A percentile compares a stretch with the other conserved stretches of the same genome.
Conservation (phyloP, 768 basidiomycete genomes). For the Tylopilus subfusipes region DNA sequence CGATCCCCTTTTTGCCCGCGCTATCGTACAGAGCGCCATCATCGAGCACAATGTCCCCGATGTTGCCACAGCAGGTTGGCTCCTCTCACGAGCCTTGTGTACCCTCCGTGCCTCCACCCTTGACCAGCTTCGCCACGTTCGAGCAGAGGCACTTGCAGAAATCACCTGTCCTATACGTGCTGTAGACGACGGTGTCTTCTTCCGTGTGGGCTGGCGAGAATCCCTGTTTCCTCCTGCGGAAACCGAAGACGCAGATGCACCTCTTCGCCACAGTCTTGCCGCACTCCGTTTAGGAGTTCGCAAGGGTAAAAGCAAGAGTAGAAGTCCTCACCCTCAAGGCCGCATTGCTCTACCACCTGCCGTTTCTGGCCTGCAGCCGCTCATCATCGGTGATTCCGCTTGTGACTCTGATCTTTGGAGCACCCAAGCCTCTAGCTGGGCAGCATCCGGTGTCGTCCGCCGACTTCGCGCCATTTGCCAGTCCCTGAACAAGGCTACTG, state of each 20-base stretch:
- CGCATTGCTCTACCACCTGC: constrained; percentile 8
- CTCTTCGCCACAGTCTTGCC: constrained; percentile 13
- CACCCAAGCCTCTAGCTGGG: constrained; percentile 58
- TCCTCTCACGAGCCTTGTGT: constrained; percentile 61
- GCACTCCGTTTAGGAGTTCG: constrained; percentile 25
- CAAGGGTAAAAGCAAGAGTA: constrained; percentile 24
- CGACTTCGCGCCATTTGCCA: constrained; percentile 74
- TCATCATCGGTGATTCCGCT: constrained; percentile 73
- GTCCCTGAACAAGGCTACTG: constrained; percentile 57
- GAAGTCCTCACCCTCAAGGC: constrained; percentile 27
- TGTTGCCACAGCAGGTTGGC: constrained; percentile 58
- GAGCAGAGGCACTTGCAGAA: constrained; percentile 54
- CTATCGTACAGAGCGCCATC: constrained; percentile 71
- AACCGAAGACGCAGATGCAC: constrained; percentile 17
- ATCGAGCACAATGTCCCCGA: constrained; percentile 61
- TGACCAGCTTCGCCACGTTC: constrained; percentile 60
- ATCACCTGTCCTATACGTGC: constrained; percentile 50
- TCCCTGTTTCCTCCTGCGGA: constrained; percentile 35
- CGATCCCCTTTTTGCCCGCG: constrained; percentile 63
- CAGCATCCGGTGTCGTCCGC: constrained; percentile 54
- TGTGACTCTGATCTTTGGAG: constrained; percentile 66
- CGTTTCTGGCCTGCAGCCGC: constrained; percentile 47
- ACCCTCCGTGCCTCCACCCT: constrained; percentile 50
- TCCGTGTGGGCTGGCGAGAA: constrained; percentile 57
- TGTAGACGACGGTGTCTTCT: constrained; percentile 69